Base-by-base conservation (phyloP, 441 rosid genomes). In the Theobroma grandiflorum region DNA sequence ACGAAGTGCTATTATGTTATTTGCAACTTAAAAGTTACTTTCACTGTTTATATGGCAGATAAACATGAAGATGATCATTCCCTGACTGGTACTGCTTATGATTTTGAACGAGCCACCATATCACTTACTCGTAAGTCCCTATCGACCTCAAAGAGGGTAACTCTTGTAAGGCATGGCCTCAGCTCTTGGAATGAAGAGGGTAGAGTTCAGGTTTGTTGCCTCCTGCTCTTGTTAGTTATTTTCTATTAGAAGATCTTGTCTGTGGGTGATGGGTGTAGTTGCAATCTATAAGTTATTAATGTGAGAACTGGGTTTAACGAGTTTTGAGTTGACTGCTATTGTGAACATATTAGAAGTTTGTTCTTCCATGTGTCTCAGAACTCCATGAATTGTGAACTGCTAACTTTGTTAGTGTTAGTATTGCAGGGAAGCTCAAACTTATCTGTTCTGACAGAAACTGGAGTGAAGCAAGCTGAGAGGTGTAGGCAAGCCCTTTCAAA, bases 171-270 rank as follows among this genome's bases (percentile, higher is more conserved):
- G 82, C 94, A 91, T 78, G 94, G 94, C 59, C 93, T 91, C 74
- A 91, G 94, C 85, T 81, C 93, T 75, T 91, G 93, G 95, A 91
- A 91, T 66, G 85, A 86, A 15, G 91, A 88, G 83, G 78, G 89
- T 22, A 84, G 90, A 85, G 85, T 91, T 80, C 95, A 91, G 95
- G 93, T 89, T 82, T 74, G 88, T 79, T 62, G 22, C 42, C 26
- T 26, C 26, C 57, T 20, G 26, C 47, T 57, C 53, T 82, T 38
- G 14, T 63, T 6, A 63, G 12, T 77, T 42, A 11, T 37, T 61
- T 68, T 59, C 49, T 37, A 18, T 66, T 33, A 14, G 71, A 57
- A 55, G 50, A 20, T 57, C 31, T 38, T 55, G 31, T 57, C 26
- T 78, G 4, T 37, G 75, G 69, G 20, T 16, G 65, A 18, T 42